phyloP scores from a whole-genome alignment of 2,329 filamentous ascomycete species.

The Stachybotrys elegans region DNA sequence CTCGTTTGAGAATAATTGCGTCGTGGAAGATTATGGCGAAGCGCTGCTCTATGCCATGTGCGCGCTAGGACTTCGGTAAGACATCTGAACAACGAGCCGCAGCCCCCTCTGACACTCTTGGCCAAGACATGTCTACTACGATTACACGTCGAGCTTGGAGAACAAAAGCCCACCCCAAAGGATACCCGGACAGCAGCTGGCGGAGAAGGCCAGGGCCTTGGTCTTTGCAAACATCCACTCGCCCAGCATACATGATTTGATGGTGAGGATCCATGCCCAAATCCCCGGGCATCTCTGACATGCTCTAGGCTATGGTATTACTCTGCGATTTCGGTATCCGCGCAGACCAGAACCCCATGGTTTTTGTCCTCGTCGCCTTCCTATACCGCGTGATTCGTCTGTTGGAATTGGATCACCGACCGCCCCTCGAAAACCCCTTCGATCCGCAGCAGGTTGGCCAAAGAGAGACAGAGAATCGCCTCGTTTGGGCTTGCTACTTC shows the following conservation, averaged over 20 bases:
- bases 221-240: not conserved
- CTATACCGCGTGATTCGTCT: constrained; percentile 15
- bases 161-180: no score
- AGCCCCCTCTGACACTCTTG: not conserved
- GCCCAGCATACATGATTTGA: not conserved
- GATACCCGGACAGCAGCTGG: not conserved
- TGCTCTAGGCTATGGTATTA: constrained; percentile 12
- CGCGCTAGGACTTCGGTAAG: constrained; percentile 14
- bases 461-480: constrained; percentile 13
- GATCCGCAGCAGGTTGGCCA: constrained; percentile 9
- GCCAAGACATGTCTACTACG: not conserved
- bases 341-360: constrained; percentile 15
- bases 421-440: constrained; percentile 3
- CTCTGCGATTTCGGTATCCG: constrained; percentile 17
- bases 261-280: not conserved
- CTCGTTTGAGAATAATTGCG: constrained; percentile 13
- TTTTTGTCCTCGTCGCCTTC: constrained; percentile 14
- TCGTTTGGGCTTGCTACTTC: constrained; percentile 19
- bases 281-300: not conserved
- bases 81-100: not conserved
- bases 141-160: not conserved
- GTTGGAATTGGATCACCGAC: constrained; percentile 12
- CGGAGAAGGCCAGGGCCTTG: not conserved
- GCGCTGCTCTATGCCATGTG: constrained; percentile 18
- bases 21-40: constrained; percentile 16